These are phyloP conservation scores for Fraxinus baroniana DNA, from an alignment of 305 asterid species.

Conservation along the genomic window DNA sequence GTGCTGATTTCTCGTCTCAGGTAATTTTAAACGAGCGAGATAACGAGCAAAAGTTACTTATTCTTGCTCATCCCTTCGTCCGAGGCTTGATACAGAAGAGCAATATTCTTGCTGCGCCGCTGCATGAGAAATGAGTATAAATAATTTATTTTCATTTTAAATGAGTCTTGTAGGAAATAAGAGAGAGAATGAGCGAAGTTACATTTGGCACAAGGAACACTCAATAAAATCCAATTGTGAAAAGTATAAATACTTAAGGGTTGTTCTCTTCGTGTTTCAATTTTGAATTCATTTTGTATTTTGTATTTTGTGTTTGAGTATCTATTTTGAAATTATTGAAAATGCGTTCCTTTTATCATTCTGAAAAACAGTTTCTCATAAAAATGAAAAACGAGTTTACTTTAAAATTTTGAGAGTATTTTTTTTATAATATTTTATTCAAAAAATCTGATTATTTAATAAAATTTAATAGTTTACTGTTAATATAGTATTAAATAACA, in stretches of 20 bases:
- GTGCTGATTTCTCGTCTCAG: constrained; percentile 12
- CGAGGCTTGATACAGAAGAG: constrained; percentile 12
- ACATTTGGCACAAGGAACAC: not conserved
- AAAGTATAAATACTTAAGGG: not conserved
- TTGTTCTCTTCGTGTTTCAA: too few species aligned
- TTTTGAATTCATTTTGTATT: too few species aligned
- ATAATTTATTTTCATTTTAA: not conserved
- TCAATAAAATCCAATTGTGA: not conserved
- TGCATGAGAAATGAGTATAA: not conserved
- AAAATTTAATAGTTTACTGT: too few species aligned
- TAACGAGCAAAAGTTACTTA: constrained; percentile 26
- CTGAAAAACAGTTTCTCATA: too few species aligned
- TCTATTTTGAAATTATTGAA: too few species aligned
- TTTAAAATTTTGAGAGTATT: too few species aligned
- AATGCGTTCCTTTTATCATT: too few species aligned
- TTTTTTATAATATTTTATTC: too few species aligned
- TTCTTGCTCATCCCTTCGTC: constrained; percentile 24
- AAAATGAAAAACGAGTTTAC: too few species aligned
- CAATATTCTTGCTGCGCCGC: not conserved
- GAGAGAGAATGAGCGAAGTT: not conserved
- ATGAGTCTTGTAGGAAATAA: not conserved
- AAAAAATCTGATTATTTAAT: too few species aligned
- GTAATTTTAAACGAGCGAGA: constrained; percentile 13
- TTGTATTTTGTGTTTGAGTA: too few species aligned
- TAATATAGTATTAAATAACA: too few species aligned